Evolutionary conservation across 192 early-diverging fungal species (phyloP).

Genomic region (Spizellomyces sp.): DNA sequence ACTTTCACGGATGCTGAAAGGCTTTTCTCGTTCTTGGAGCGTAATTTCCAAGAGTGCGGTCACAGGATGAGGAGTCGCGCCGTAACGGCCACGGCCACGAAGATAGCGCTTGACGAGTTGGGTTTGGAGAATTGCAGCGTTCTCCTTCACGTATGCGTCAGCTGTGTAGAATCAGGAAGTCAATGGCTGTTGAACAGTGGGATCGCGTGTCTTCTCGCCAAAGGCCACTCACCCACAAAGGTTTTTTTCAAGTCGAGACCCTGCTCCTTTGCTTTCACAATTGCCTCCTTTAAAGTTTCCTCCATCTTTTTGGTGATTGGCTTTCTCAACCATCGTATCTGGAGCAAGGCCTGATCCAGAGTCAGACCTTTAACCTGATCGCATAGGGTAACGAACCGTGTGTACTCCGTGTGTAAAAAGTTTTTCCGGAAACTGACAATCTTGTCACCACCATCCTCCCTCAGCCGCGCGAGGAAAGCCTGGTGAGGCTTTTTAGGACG

Average conservation of each 20-base stretch:
- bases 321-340: conserved; percentile 42
- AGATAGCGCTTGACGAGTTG: conserved; percentile 39
- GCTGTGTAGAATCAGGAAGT: conserved; percentile 28
- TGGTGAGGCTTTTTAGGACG: conserved; percentile 14
- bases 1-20: conserved; percentile 22
- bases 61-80: conserved; percentile 47
- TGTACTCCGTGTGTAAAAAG: conserved; percentile 46
- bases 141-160: conserved; percentile 45
- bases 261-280: conserved; percentile 45
- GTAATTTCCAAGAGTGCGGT: conserved; percentile 41
- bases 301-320: conserved; percentile 36
- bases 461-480: conserved; percentile 38
- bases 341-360: conserved; percentile 43
- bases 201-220: background rate
- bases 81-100: conserved; percentile 51
- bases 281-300: conserved; percentile 35
- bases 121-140: conserved; percentile 34
- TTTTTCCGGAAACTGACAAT: conserved; percentile 33
- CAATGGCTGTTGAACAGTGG: background rate
- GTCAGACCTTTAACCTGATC: conserved; percentile 45
- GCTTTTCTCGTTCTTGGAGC: conserved; percentile 48
- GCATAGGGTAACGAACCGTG: conserved; percentile 44
- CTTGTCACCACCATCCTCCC: conserved; percentile 46
- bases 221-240: conserved; percentile 45
- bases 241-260: conserved; percentile 48